phyloP scores from a whole-genome alignment of 176 grass and related monocot genomes.

The Saccharum spontaneum region DNA sequence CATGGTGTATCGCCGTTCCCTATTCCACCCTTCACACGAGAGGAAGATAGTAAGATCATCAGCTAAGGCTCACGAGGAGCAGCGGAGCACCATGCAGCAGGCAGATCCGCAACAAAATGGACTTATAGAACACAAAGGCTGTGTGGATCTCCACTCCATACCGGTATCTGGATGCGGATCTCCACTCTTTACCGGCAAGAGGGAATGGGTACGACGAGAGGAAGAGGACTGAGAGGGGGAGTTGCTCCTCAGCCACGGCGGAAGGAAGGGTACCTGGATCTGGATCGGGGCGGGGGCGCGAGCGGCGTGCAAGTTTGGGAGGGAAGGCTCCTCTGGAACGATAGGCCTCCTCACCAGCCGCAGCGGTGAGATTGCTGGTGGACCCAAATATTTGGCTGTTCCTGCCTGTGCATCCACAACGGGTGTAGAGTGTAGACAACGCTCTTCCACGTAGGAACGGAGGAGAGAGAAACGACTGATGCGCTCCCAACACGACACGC shows the following conservation, averaged over 20 bases:
- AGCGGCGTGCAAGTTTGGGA: background rate
- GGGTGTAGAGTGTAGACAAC: too few species aligned
- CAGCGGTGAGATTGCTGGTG: too few species aligned
- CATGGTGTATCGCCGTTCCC: background rate
- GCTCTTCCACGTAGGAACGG: too few species aligned
- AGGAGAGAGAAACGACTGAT: too few species aligned
- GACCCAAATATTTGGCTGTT: too few species aligned
- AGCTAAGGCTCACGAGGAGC: background rate
- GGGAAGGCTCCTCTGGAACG: background rate
- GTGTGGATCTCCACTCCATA: background rate
- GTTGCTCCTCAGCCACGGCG: background rate
- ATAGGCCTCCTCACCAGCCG: background rate
- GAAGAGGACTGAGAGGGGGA: background rate
- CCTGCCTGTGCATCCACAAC: too few species aligned
- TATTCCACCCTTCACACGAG: background rate
- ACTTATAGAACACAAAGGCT: background rate
- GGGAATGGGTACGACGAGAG: background rate
- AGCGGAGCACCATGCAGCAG: background rate
- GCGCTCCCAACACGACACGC: too few species aligned
- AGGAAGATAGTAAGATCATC: conserved; percentile 7
- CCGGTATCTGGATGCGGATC: background rate
- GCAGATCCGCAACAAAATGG: background rate
- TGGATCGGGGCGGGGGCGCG: background rate
- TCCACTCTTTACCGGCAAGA: background rate
- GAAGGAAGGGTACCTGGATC: background rate